A percentile compares a stretch with the other conserved stretches of the same genome.
Evolutionary conservation across 2,329 filamentous ascomycete genomes (phyloP).

Genomic region (Arthrinium phaeospermum): DNA sequence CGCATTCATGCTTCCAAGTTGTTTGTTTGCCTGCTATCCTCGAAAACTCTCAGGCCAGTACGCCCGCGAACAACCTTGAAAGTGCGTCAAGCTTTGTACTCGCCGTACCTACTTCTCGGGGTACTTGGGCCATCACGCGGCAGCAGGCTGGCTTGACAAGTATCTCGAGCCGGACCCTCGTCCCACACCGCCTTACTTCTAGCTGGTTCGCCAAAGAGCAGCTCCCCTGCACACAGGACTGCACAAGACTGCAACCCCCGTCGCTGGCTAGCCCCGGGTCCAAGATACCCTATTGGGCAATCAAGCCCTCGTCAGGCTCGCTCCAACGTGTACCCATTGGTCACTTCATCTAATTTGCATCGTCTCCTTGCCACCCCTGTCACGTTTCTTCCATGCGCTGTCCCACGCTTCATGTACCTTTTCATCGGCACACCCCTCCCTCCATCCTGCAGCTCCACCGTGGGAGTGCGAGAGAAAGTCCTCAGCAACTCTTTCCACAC

Average conservation of each 20-base stretch:
- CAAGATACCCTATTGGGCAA: constrained; percentile 57
- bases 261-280: constrained; percentile 53
- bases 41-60: constrained; percentile 12
- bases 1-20: constrained; percentile 18
- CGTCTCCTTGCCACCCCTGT: constrained; percentile 47
- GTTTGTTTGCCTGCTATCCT: constrained; percentile 10
- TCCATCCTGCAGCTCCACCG: constrained; percentile 21
- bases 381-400: constrained; percentile 58
- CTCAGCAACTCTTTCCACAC: background rate
- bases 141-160: constrained; percentile 19
- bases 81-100: constrained; percentile 15
- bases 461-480: background rate
- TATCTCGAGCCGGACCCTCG: constrained; percentile 24
- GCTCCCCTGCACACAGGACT: constrained; percentile 27
- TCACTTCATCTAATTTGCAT: constrained; percentile 56
- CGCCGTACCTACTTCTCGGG: constrained; percentile 16
- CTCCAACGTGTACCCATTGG: constrained; percentile 51
- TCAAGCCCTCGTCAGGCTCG: constrained; percentile 49
- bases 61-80: constrained; percentile 19
- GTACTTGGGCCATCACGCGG: constrained; percentile 20
- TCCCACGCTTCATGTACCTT: constrained; percentile 41
- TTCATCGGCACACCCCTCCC: constrained; percentile 42
- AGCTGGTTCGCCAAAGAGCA: constrained; percentile 31
- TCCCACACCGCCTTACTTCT: constrained; percentile 41
- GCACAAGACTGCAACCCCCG: constrained; percentile 35